Conservation (phyloP, 2,329 filamentous ascomycete genomes). For the Tolypocladium tropicale region DNA sequence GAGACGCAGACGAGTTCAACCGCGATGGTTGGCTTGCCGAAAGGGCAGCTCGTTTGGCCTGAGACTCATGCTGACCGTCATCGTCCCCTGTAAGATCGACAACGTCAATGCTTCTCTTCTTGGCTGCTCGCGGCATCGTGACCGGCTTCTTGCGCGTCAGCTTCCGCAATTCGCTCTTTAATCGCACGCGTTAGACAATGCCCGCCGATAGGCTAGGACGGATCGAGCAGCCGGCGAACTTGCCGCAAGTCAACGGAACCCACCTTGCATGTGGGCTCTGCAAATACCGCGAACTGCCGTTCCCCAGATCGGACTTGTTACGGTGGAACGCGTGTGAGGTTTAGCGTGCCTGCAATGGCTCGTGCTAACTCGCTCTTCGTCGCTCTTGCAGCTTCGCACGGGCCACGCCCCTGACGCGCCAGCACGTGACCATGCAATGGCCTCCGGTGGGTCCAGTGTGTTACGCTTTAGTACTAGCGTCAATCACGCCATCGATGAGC, state of each 20-base stretch:
- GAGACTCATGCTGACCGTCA: conserved; percentile 12
- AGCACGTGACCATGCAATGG: background rate
- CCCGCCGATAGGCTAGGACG: background rate
- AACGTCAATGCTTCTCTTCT: conserved; percentile 26
- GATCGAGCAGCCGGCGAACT: background rate
- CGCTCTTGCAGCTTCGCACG: background rate
- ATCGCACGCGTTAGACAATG: background rate
- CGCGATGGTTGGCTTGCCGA: conserved; percentile 4
- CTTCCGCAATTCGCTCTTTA: background rate
- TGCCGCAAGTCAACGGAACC: background rate
- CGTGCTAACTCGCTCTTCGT: background rate
- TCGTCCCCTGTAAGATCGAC: conserved; percentile 31
- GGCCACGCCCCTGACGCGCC: background rate
- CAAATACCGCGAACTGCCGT: background rate
- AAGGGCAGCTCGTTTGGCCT: conserved; percentile 15
- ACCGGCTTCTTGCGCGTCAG: background rate
- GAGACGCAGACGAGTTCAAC: background rate
- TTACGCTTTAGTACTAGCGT: conserved; percentile 13
- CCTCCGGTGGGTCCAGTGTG: background rate
- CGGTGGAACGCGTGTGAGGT: background rate
- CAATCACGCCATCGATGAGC: conserved; percentile 21
- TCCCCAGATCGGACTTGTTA: background rate
- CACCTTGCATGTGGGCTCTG: background rate
- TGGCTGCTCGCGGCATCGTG: conserved; percentile 5
- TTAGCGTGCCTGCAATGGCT: background rate